Evolutionary conservation across 2,329 filamentous ascomycete genomes (phyloP), one percentile per base, ranked within the genome.

Genomic region (Beauveria bassiana): DNA sequence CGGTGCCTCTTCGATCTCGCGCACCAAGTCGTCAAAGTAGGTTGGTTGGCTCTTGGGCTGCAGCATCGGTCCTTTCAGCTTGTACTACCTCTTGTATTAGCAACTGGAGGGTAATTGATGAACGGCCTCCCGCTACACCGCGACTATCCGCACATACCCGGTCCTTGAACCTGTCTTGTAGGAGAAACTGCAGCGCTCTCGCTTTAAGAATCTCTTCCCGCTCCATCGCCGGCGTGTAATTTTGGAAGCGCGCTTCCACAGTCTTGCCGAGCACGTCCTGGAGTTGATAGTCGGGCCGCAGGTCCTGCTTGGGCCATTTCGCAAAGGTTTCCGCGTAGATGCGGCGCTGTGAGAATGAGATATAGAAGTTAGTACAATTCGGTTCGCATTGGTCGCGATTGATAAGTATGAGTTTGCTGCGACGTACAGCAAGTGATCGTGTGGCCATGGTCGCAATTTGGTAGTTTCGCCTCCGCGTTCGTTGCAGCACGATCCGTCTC

Each of bases 281-380:
- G 66, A 89, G 79, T 70, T 87, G 84, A 70, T 81, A 78, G 62
- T 86, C 80, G 8, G 86, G 86, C 0, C 86, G 84, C 50, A 89
- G 78, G 62, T 77, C 75, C 68, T 88, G 86, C 67, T 82, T 81
- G 51, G 86, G 86, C 86, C 86, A 89, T 65, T 79, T 78, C 62
- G 79, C 75, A 60, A 76, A 72, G 65, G 70, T 72, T 61, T 75
- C 73, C 55, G 69, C 66, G 68, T 75, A 76, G 52, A 75, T 69
- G 62, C 71, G 72, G 65, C 70, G 70, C 74, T 77, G 56, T 18
- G 18, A 31, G 3, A 24, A 7, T 38, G 28, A 9, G 50, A 43
- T 1, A n/a, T 3, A 43, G 9, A 16, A 3, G 42, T 67, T 51
- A 59, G 56, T 10, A 51, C 14, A 42, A 59, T 51, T 20, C n/a